Evolutionary conservation across 1,139 yeast genomes (phyloP).

Genomic region (Saccharomyces pastorianus): DNA sequence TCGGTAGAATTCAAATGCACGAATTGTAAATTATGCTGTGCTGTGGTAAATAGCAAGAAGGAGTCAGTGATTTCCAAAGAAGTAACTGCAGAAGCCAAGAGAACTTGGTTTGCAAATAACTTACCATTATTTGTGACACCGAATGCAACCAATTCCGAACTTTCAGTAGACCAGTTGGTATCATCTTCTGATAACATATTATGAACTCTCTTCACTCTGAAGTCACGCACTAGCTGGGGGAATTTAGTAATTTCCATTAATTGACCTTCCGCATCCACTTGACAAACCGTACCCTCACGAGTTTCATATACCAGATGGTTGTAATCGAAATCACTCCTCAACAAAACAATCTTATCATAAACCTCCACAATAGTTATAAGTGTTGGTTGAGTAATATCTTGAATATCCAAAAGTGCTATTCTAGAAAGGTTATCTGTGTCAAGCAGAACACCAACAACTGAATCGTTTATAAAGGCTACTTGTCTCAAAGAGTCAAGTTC

Average conservation of each 20-base stretch:
- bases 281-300: constrained; percentile 53
- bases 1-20: constrained; percentile 51
- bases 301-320: constrained; percentile 49
- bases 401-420: constrained; percentile 43
- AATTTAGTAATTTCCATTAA: constrained; percentile 40
- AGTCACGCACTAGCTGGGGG: constrained; percentile 64
- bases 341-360: constrained; percentile 44
- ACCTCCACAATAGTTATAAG: constrained; percentile 39
- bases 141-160: constrained; percentile 41
- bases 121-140: constrained; percentile 72
- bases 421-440: constrained; percentile 45
- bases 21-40: constrained; percentile 76
- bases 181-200: constrained; percentile 18
- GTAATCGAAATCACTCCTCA: constrained; percentile 52
- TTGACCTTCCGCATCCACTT: constrained; percentile 33
- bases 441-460: constrained; percentile 45
- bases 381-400: constrained; percentile 37
- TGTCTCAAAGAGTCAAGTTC: constrained; percentile 51
- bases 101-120: constrained; percentile 54
- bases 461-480: constrained; percentile 48
- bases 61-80: constrained; percentile 68
- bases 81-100: constrained; percentile 71
- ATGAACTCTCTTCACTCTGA: constrained; percentile 40
- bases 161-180: constrained; percentile 30
- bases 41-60: constrained; percentile 77